Percentiles rank a stretch among this genome's conserved stretches.
phyloP scores from a whole-genome alignment of 2,329 filamentous ascomycete species.

The Hypoxylon sp. region DNA sequence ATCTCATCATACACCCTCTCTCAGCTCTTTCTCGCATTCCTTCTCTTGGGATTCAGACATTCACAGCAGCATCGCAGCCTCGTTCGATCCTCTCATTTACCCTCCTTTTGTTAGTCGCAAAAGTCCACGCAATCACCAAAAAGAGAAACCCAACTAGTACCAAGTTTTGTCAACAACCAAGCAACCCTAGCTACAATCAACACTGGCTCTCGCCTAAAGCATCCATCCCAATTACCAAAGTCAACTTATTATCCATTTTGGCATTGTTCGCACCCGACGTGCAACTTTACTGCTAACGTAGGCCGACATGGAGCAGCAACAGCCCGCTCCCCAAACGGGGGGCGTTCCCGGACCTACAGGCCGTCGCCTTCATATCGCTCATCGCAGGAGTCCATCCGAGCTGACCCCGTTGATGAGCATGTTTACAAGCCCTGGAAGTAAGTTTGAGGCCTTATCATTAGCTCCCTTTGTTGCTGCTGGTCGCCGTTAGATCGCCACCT shows the following conservation, averaged over 20 bases:
- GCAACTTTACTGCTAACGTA: conserved; percentile 56
- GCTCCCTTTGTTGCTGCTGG: conserved; percentile 13
- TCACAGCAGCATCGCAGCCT: conserved; percentile 57
- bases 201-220: conserved; percentile 45
- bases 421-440: conserved; percentile 77
- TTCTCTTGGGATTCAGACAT: conserved; percentile 54
- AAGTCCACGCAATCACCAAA: conserved; percentile 54
- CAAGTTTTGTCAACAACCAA: conserved; percentile 40
- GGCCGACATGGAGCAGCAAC: conserved; percentile 75
- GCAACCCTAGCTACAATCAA: conserved; percentile 40
- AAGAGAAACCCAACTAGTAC: conserved; percentile 48
- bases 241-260: conserved; percentile 45
- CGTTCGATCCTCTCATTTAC: conserved; percentile 62
- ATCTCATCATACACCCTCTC: conserved; percentile 48
- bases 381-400: conserved; percentile 96
- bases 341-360: conserved; percentile 81
- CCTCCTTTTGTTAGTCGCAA: conserved; percentile 59
- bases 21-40: conserved; percentile 54
- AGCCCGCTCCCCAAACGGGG: conserved; percentile 63
- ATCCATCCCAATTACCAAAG: conserved; percentile 43
- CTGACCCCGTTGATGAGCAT: conserved; percentile 97
- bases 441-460: conserved; percentile 56
- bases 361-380: conserved; percentile 95
- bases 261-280: conserved; percentile 63
- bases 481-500: conserved; percentile 38